phyloP scores from a whole-genome alignment of 1,139 yeast species.

The Debaryomyces sp. region DNA sequence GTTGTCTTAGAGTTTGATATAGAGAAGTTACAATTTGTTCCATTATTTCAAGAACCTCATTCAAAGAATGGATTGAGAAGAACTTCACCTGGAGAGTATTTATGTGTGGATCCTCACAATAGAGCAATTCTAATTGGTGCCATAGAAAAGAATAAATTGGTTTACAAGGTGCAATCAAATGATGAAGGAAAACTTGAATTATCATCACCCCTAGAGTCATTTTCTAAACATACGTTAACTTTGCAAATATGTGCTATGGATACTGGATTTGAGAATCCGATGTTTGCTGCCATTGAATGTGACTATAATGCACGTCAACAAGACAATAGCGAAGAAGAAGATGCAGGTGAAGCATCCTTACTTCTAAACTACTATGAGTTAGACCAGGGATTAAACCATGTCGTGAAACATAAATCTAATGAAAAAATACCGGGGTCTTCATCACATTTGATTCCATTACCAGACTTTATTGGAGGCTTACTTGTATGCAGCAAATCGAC shows the following conservation, averaged over 20 bases:
- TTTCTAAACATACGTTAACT: slow-evolving; percentile 54
- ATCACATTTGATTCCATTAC: slow-evolving; percentile 35
- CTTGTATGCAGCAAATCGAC: slow-evolving; percentile 41
- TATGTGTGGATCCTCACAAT: slow-evolving; percentile 74
- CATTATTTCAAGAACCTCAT: slow-evolving; percentile 65
- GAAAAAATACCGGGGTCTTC: slow-evolving; percentile 39
- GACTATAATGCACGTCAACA: slow-evolving; percentile 37
- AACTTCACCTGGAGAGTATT: slow-evolving; percentile 72
- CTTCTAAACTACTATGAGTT: slow-evolving; percentile 70
- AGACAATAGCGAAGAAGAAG: not conserved
- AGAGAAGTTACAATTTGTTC: slow-evolving; percentile 42
- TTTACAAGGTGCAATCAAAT: slow-evolving; percentile 45
- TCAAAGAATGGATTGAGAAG: slow-evolving; percentile 78
- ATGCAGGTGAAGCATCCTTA: slow-evolving; percentile 17
- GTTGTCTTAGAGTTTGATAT: slow-evolving; percentile 55
- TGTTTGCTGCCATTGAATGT: slow-evolving; percentile 80
- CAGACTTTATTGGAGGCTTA: slow-evolving; percentile 37
- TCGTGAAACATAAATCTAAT: slow-evolving; percentile 52
- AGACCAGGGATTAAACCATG: slow-evolving; percentile 83
- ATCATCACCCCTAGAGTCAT: slow-evolving; percentile 77
- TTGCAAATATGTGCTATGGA: slow-evolving; percentile 63
- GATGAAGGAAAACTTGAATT: slow-evolving; percentile 47
- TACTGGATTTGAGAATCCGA: slow-evolving; percentile 78
- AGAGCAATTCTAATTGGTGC: slow-evolving; percentile 75
- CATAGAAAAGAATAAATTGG: slow-evolving; percentile 69